Evolutionary conservation across 805 yeast species (phyloP).

Genomic region (Suhomyces pyralidae): DNA sequence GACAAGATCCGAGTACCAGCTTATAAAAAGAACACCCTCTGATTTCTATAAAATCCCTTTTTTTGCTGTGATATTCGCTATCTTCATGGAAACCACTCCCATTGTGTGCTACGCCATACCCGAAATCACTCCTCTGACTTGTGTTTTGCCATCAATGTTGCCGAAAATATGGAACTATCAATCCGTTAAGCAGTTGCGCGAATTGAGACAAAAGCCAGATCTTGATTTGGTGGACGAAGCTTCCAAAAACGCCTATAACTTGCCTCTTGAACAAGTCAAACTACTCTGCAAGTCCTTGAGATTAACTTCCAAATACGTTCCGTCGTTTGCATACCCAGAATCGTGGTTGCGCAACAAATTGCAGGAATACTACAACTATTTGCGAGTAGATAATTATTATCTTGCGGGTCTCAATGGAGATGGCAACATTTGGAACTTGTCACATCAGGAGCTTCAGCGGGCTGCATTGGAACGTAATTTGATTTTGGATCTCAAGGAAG

Average conservation of each 20-base stretch:
- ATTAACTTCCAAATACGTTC: constrained; percentile 40
- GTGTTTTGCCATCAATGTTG: constrained; percentile 48
- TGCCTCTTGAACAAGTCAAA: constrained; percentile 39
- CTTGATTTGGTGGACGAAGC: background rate
- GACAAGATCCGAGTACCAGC: constrained; percentile 50
- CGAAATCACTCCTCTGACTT: constrained; percentile 56
- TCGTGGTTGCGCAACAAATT: constrained; percentile 34
- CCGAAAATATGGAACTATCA: constrained; percentile 32
- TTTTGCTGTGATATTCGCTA: constrained; percentile 45
- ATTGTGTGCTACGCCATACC: constrained; percentile 52
- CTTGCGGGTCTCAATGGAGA: constrained; percentile 32
- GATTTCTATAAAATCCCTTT: constrained; percentile 53
- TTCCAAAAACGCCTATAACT: constrained; percentile 44
- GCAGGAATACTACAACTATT: constrained; percentile 39
- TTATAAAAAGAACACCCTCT: constrained; percentile 46
- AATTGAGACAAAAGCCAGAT: constrained; percentile 14
- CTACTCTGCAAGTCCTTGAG: constrained; percentile 34
- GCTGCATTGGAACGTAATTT: constrained; percentile 59
- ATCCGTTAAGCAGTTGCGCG: constrained; percentile 13
- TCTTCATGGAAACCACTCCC: constrained; percentile 57
- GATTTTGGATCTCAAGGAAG: constrained; percentile 30
- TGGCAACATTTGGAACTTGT: constrained; percentile 46
- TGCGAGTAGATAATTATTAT: constrained; percentile 53
- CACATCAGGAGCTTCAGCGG: constrained; percentile 48
- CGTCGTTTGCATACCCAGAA: constrained; percentile 36